Percentiles rank a stretch among this genome's conserved stretches.
Conservation (phyloP, 208 protist species). For the Trichomonas gallinae region DNA sequence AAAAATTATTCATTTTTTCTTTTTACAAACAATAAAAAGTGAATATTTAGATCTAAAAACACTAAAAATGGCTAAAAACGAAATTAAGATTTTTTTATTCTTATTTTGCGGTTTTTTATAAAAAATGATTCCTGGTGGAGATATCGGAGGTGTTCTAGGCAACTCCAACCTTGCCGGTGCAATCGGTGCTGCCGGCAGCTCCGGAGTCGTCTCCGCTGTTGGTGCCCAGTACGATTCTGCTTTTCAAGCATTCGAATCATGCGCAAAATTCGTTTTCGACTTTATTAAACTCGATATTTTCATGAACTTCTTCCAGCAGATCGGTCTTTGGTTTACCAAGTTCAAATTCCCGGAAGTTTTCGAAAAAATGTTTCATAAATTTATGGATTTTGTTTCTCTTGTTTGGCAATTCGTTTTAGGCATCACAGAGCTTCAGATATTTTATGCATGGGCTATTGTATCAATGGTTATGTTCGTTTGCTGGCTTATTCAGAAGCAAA, state of each 20-base stretch:
- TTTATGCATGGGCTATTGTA: neutral
- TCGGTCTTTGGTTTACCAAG: neutral
- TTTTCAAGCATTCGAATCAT: neutral
- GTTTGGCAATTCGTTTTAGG: neutral
- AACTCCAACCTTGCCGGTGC: neutral
- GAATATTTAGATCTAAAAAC: no score
- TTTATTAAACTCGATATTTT: constrained; percentile 20
- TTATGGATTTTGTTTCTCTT: constrained; percentile 13
- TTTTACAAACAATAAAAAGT: no score
- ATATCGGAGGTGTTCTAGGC: neutral
- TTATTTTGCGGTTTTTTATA: neutral
- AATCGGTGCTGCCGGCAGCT: neutral
- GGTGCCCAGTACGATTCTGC: neutral
- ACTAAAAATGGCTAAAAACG: no score
- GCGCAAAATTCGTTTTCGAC: neutral
- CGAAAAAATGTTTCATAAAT: neutral
- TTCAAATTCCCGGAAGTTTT: neutral
- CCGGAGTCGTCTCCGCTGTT: neutral
- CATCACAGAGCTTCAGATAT: constrained; percentile 10
- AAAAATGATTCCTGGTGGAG: neutral
- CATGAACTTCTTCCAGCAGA: constrained; percentile 17
- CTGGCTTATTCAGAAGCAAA: neutral
- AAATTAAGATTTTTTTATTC: neutral
- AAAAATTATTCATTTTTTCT: no score
- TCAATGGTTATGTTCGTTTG: neutral